phyloP scores from a whole-genome alignment of 805 yeast genomes.

The Saccharomycopsis sp. region DNA sequence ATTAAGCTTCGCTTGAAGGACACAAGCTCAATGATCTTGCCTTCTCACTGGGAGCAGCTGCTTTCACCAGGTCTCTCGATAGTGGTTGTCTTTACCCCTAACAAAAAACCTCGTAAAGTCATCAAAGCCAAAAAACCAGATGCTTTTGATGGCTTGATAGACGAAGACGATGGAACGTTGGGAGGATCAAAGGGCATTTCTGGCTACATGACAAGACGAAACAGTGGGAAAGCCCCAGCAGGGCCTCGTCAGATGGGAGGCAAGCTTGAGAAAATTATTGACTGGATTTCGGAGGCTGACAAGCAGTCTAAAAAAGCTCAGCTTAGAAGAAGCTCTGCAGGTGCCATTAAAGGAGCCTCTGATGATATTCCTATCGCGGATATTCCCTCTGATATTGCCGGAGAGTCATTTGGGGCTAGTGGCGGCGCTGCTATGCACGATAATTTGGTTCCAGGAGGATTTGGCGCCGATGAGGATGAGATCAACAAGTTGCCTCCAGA shows the following conservation, averaged over 20 bases:
- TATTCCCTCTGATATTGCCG: background rate
- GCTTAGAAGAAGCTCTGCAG: slow-evolving; percentile 21
- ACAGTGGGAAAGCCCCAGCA: slow-evolving; percentile 25
- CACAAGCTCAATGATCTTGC: slow-evolving; percentile 11
- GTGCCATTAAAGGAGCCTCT: slow-evolving; percentile 23
- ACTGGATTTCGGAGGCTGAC: slow-evolving; percentile 17
- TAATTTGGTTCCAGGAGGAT: background rate
- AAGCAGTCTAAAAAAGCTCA: slow-evolving; percentile 19
- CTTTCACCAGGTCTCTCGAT: slow-evolving; percentile 15
- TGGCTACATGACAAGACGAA: background rate
- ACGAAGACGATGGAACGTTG: slow-evolving; percentile 5
- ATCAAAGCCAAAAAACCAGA: background rate
- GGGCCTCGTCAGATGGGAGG: slow-evolving; percentile 18
- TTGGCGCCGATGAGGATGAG: background rate
- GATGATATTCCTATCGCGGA: background rate
- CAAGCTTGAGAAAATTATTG: slow-evolving; percentile 13
- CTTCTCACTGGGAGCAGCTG: slow-evolving; percentile 17
- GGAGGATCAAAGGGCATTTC: background rate
- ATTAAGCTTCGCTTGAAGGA: slow-evolving; percentile 10
- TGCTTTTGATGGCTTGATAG: background rate
- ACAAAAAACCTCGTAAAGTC: slow-evolving; percentile 1
- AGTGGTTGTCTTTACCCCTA: slow-evolving; percentile 9
- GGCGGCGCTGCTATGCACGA: background rate
- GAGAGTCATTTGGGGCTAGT: background rate
- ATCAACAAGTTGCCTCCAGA: background rate